phyloP scores from a whole-genome alignment of 306 rosid genomes.

The Medicago truncatula region MtrunA17r5.0-ANR NC_053049.1:10654001-10654500 shows the following conservation, averaged over 20 bases:
- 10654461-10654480: conserved; percentile 64
- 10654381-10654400: too few relatives aligned
- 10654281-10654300: too few relatives aligned
- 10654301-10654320: conserved; percentile 10
- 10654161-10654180: conserved; percentile 34
- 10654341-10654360: not conserved
- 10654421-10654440: conserved; percentile 56
- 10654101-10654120: conserved; percentile 37
- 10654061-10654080: conserved; percentile 3
- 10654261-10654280: not conserved
- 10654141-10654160: conserved; percentile 19
- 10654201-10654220: not conserved
- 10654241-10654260: not conserved
- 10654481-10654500: conserved; percentile 68
- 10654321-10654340: not conserved
- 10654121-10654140: conserved; percentile 38
- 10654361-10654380: too few relatives aligned
- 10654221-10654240: not conserved
- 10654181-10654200: not conserved
- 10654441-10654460: conserved; percentile 58
- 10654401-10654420: conserved; percentile 16
- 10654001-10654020: conserved; percentile 38
- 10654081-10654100: conserved; percentile 25
- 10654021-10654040: conserved; percentile 36
- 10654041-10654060: not conserved